Evolutionary conservation across 2,329 filamentous ascomycete species (phyloP).

Genomic region (Aspergillus puulaauensis): DNA sequence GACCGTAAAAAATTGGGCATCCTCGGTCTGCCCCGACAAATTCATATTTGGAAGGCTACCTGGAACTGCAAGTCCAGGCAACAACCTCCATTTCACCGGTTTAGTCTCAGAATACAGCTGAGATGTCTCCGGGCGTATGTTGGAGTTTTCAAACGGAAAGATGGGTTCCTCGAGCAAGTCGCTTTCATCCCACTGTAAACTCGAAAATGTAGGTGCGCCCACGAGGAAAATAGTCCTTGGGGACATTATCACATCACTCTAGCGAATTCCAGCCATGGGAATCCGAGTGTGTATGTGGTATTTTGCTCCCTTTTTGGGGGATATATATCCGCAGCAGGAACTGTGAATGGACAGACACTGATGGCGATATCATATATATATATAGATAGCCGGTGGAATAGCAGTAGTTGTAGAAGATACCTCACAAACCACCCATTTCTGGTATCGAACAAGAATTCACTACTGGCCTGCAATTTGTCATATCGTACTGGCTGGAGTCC

Average conservation of each 20-base stretch:
- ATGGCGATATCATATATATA: neutral
- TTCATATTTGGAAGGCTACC: constrained; percentile 7
- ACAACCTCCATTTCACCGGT: constrained; percentile 30
- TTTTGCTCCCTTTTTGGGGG: neutral
- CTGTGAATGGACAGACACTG: neutral
- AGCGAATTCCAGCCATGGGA: constrained; percentile 1
- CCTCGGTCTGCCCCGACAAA: neutral
- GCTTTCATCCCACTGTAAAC: constrained; percentile 56
- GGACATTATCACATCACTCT: constrained; percentile 23
- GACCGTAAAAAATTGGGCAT: constrained; percentile 31
- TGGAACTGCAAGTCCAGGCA: constrained; percentile 19
- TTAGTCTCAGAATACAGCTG: constrained; percentile 12
- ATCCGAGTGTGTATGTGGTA: neutral
- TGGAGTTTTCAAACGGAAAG: constrained; percentile 27
- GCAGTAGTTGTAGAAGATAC: neutral
- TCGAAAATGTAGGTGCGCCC: constrained; percentile 59
- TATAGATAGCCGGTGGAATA: neutral
- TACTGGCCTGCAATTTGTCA: neutral
- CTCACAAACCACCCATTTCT: neutral
- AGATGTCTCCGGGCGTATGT: constrained; percentile 7
- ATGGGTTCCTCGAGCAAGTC: constrained; percentile 52
- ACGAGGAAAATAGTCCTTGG: constrained; percentile 50
- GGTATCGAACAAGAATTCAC: neutral
- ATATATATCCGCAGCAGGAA: neutral
- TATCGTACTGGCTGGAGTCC: neutral